These are phyloP conservation scores for Sordaria brevicollis DNA, from an alignment of 495 filamentous ascomycete genomes.

Conservation along the genomic window DNA sequence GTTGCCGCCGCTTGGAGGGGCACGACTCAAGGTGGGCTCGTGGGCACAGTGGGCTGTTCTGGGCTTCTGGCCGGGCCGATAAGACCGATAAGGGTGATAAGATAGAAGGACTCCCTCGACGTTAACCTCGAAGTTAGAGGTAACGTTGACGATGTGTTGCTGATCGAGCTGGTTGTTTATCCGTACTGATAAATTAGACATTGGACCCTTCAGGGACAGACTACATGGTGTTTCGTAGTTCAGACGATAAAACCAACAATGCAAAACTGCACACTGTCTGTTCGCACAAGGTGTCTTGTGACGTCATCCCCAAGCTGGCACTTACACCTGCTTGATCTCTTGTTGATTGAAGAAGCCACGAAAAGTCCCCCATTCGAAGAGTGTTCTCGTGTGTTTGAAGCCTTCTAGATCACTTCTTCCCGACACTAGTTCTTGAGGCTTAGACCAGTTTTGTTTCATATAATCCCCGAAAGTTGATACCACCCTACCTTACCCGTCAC, in stretches of 20 bases:
- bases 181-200: background rate
- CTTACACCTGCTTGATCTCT: background rate
- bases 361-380: background rate
- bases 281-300: background rate
- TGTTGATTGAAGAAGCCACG: background rate
- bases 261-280: background rate
- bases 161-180: background rate
- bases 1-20: background rate
- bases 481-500: background rate
- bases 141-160: background rate
- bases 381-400: background rate
- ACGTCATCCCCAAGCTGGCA: background rate
- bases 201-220: background rate
- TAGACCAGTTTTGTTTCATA: background rate
- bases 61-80: background rate
- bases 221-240: background rate
- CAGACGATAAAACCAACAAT: background rate
- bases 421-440: background rate
- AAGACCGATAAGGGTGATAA: background rate
- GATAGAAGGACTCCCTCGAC: background rate
- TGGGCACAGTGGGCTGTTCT: background rate
- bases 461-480: background rate
- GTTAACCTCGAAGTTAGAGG: background rate
- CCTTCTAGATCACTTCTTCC: background rate
- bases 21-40: background rate